Evolutionary conservation across 129 eudicot species (phyloP), one percentile per base, ranked within the genome.

Genomic region (Smallanthus sonchifolius): DNA sequence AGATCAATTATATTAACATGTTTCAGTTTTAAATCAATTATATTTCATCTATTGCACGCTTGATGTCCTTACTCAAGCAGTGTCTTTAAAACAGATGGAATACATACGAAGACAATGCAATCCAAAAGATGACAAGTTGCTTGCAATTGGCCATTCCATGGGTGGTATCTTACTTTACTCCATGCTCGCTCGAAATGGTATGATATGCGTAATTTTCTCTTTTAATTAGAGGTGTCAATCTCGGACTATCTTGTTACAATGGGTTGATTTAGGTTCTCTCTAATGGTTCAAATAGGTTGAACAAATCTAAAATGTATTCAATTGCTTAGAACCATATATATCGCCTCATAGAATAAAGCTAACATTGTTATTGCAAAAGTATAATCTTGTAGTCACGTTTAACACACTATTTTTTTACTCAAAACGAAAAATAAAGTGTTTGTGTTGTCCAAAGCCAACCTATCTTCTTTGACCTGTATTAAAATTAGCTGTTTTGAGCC

Each of bases 111-210:
- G 48, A 54, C 71, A 83, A 57, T 84, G 90, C 85, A 73, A 73
- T 36, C 92, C 96, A 5, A 81, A 81, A 61, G 92, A 89, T 79
- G 92, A 72, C 59, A 89, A 89, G 90, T 77, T 89, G 81, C 92
- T 86, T 69, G 96, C 92, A 47, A 84, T 89, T 74, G 96, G 96
- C 66, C 96, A 89, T 79, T 89, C 96, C 54, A 89, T 89, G 96
- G 96, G 96, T 16, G 96, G 96, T 66, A 89, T 89, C 57, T 73
- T 89, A 87, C 83, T 89, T 6, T 89, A 87, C 79, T 85, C 96
- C 60, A 82, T 84, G 83, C 90, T 89, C 6, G 60, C 96, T 16
- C 84, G 70, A 59, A 84, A 77, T 48, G 87, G 96, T 89, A 86
- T 48, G 75, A 15, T 60, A 54, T 60, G 51, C 24, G 8, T 48